A percentile compares a stretch with the other conserved stretches of the same genome.
Evolutionary conservation across 371 early-diverging fungal species (phyloP).

Genomic region (Coemansia sp.): DNA sequence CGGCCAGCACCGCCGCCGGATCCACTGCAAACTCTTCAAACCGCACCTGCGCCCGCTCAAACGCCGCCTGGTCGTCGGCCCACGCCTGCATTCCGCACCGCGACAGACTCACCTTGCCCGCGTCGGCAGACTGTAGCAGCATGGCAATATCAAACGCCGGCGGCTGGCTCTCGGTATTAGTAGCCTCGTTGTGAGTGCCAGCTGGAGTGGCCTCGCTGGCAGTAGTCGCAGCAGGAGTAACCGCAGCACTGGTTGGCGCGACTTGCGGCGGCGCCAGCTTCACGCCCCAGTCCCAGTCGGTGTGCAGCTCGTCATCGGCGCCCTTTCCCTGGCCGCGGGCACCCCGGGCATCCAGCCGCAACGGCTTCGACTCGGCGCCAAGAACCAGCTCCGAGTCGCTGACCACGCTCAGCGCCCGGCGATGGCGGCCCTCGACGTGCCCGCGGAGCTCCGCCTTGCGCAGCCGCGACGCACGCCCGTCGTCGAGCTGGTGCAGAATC

Average conservation of each 20-base stretch:
- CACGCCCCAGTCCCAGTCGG: conserved; percentile 53
- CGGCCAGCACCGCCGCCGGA: conserved; percentile 61
- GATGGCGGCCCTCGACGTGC: not conserved
- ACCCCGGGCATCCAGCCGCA: no score
- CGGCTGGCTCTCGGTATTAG: no score
- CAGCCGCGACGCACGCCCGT: not conserved
- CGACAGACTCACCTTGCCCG: conserved; percentile 15
- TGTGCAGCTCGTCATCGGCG: conserved; percentile 21
- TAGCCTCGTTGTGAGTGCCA: no score
- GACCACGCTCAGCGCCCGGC: conserved; percentile 31
- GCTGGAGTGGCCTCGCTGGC: no score
- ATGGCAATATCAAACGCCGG: not conserved
- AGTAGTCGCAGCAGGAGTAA: no score
- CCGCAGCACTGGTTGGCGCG: not conserved
- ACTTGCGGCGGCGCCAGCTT: not conserved
- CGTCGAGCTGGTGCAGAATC: conserved; percentile 18
- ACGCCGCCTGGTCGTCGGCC: conserved; percentile 56
- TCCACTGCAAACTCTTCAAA: conserved; percentile 52
- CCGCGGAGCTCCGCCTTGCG: not conserved
- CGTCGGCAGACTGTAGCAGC: not conserved
- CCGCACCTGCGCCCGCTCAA: conserved; percentile 51
- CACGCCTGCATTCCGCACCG: conserved; percentile 36
- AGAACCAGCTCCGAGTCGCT: conserved; percentile 39
- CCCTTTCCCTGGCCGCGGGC: not conserved
- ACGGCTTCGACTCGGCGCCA: no score